These are phyloP conservation scores for Nakaseomyces delphensis DNA, from an alignment of 1,139 yeast genomes.

Conservation along the genomic window DNA sequence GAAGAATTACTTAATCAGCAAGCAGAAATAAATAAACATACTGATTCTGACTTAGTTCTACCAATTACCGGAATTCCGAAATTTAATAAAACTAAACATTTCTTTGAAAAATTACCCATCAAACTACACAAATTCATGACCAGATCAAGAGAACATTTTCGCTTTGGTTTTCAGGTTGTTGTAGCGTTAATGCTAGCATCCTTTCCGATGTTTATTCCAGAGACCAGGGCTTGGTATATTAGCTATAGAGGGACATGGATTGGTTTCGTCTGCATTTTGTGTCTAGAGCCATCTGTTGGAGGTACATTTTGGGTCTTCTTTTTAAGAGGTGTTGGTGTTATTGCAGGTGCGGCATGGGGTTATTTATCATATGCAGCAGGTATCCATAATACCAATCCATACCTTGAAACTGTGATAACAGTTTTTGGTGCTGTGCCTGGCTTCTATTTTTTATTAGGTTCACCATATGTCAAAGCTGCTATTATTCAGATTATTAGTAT, in stretches of 20 bases:
- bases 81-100: neutral
- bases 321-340: constrained; percentile 40
- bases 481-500: constrained; percentile 41
- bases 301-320: constrained; percentile 42
- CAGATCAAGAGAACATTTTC: constrained; percentile 32
- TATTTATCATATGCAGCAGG: constrained; percentile 39
- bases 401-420: constrained; percentile 38
- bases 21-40: constrained; percentile 8
- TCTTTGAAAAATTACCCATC: constrained; percentile 8
- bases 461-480: constrained; percentile 44
- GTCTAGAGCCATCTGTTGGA: constrained; percentile 43
- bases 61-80: constrained; percentile 11
- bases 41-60: constrained; percentile 8
- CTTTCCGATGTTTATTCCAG: constrained; percentile 42
- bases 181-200: constrained; percentile 39
- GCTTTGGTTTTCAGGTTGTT: constrained; percentile 40
- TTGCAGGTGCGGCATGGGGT: constrained; percentile 43
- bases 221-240: constrained; percentile 39
- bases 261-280: constrained; percentile 43
- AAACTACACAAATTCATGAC: constrained; percentile 19
- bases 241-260: constrained; percentile 43
- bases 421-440: constrained; percentile 39
- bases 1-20: constrained; percentile 22
- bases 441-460: constrained; percentile 36
- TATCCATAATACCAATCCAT: constrained; percentile 35